A percentile compares a stretch with the other conserved stretches of the same genome.
phyloP scores from a whole-genome alignment of 202 grass and related monocot genomes.

The Panicum hallii region DNA sequence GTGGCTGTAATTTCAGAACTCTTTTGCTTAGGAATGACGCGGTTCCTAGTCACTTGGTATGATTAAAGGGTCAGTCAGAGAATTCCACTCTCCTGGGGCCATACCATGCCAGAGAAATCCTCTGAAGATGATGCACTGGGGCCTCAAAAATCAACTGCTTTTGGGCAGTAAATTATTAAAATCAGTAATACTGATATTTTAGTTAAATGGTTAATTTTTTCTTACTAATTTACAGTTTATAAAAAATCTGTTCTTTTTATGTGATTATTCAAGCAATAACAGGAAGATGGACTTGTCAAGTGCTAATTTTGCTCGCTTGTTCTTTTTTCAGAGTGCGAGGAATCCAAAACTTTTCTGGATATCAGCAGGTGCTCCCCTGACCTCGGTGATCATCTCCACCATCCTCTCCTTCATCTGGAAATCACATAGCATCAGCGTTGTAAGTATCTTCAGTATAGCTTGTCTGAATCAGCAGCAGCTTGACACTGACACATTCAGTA shows the following conservation, averaged over 20 bases:
- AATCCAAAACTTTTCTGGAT: slow-evolving; percentile 96
- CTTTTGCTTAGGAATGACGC: slow-evolving; percentile 24
- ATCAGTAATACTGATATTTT: neutral
- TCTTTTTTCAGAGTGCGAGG: slow-evolving; percentile 63
- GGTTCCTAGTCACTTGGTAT: slow-evolving; percentile 30
- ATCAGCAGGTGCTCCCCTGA: slow-evolving; percentile 82
- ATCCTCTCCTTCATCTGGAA: slow-evolving; percentile 75
- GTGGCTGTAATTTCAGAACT: neutral
- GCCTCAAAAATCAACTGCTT: slow-evolving; percentile 8
- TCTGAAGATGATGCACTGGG: slow-evolving; percentile 13
- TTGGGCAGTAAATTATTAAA: neutral
- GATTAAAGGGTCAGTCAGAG: slow-evolving; percentile 2
- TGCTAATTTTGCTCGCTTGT: neutral
- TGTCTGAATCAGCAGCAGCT: neutral
- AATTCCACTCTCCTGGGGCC: slow-evolving; percentile 19
- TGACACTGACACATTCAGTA: neutral
- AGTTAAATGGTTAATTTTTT: neutral
- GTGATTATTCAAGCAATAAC: neutral
- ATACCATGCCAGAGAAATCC: neutral
- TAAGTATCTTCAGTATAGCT: slow-evolving; percentile 44
- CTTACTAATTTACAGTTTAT: neutral
- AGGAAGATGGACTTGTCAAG: slow-evolving; percentile 4
- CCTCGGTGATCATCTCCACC: slow-evolving; percentile 89
- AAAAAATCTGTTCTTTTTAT: neutral
- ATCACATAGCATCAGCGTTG: slow-evolving; percentile 81